Base-by-base conservation (phyloP, 164 flowering plant species). In the Cinnamomum micranthum region DNA sequence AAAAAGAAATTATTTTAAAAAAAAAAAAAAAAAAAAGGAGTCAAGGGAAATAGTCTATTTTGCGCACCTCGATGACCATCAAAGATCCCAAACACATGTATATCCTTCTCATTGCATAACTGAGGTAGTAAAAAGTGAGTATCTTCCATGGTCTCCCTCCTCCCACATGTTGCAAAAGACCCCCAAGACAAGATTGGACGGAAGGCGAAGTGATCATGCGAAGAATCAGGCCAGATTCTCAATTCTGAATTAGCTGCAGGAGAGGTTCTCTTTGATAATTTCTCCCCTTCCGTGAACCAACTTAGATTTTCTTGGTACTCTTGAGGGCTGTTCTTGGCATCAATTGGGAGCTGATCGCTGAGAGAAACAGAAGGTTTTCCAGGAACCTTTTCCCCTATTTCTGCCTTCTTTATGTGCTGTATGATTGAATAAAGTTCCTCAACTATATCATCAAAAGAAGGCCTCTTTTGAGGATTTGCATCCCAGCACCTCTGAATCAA, bases 71-170 rank as follows among this genome's bases (percentile, higher is more conserved):
- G 89, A 85, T 95, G 99, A 76, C 99, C 99, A 85, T 95, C 99
- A 76, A 93, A 95, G 78, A 95, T 87, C 47, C 96, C 98, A 85
- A 95, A 95, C 20, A 83, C 64, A 81, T 93, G 88, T 52, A 92
- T 73, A 64, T 89, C 85, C 60, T 83, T 79, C 79, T 85, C 84
- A 79, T 84, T 83, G 79, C 87, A 82, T 82, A 92, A 63, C 22
- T 82, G 80, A 25, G 96, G 98, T 80, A 89, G 78, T 72, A 95
- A 84, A 80, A 93, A 92, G 82, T 95, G 98, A 4, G 91, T 88
- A 77, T 95, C 98, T 76, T 93, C 99, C 99, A 95, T 95, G 31
- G 86, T 81, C 82, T 95, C 98, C 84, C 99, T 88, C 85, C 88
- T 87, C 69, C 99, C 99, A 70, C 98, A 87, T 60, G 96, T 89